Percentiles rank a stretch among this genome's conserved stretches.
Evolutionary conservation across 208 protist species (phyloP).

Genomic region (Trypanosoma congolense): DNA sequence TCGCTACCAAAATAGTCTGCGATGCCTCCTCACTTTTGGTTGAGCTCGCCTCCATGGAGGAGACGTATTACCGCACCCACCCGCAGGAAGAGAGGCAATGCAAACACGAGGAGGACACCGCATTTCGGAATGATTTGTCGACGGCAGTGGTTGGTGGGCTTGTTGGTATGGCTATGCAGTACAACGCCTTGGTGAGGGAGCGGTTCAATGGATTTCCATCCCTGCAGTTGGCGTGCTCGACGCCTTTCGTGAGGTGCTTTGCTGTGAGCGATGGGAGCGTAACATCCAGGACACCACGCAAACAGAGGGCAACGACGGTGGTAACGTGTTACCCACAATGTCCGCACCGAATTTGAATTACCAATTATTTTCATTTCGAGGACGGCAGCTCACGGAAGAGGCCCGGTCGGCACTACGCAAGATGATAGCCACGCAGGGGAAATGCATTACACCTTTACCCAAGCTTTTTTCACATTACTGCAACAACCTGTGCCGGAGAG

Average conservation of each 20-base stretch:
- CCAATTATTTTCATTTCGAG: slow-evolving; percentile 9
- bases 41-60: slow-evolving; percentile 22
- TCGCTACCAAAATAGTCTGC: slow-evolving; percentile 45
- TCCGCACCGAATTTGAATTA: too few relatives aligned
- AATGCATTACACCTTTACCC: slow-evolving; percentile 10
- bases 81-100: slow-evolving; percentile 1
- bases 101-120: neutral
- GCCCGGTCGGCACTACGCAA: slow-evolving; percentile 23
- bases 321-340: too few relatives aligned
- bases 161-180: slow-evolving; percentile 30
- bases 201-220: slow-evolving; percentile 32
- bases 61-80: neutral
- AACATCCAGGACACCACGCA: slow-evolving; percentile 9
- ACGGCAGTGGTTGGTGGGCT: slow-evolving; percentile 24
- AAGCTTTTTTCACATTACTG: slow-evolving; percentile 48
- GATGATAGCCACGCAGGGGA: slow-evolving; percentile 6
- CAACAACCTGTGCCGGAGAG: slow-evolving; percentile 26
- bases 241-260: slow-evolving; percentile 44
- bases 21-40: slow-evolving; percentile 25
- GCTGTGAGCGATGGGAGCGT: slow-evolving; percentile 43
- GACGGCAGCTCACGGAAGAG: slow-evolving; percentile 11
- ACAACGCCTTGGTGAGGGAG: slow-evolving; percentile 31
- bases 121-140: neutral
- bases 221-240: slow-evolving; percentile 38
- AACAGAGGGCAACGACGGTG: slow-evolving; percentile 3